Base-by-base conservation (phyloP, 768 basidiomycete species). In the Boletus sp. region DNA sequence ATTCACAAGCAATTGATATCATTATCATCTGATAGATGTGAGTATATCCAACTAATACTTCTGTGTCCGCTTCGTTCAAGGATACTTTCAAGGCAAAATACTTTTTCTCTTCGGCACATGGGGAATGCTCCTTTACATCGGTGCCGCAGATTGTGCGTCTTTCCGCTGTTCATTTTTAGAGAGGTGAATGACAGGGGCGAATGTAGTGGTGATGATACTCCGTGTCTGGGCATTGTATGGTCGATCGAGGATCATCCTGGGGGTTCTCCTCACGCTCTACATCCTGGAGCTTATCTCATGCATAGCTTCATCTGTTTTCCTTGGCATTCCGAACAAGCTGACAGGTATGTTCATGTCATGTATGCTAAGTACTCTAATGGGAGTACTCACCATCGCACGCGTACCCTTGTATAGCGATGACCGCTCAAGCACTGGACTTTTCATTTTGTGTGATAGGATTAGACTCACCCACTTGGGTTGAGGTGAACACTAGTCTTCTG, bases 151-250 rank as follows among this genome's bases (percentile, higher is more conserved):
- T 12, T 18, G 62, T 56, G 47, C 28, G 62, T 53, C 17, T 11
- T 17, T n/a, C 0, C 30, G n/a, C 42, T 36, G 20, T 5, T 45
- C 24, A 17, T 20, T 14, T 24, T 18, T 10, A 28, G 18, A 7
- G 6, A 24, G 7, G 9, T 5, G 28, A 14, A 39, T 30, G 28
- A 51, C 15, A 1, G 3, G 3, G n/a, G 7, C 32, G 28, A 50
- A 17, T 47, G 10, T 10, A 61, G 62, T 64, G 48, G 42, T 32
- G 7, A 64, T 64, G 62, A 54, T 64, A 28, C 52, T 65, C 10
- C 63, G 58, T 35, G 45, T 64, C 20, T 64, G 58, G 54, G 58
- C 48, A 40, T 20, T 63, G 35, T 61, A 63, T 29, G 4, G 10
- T 11, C 42, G 20, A 7, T 63, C 63, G 5, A 61, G 33, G 36